Evolutionary conservation across 1,284 basidiomycete species (phyloP).

Genomic region (Tranzscheliella williamsii): DNA sequence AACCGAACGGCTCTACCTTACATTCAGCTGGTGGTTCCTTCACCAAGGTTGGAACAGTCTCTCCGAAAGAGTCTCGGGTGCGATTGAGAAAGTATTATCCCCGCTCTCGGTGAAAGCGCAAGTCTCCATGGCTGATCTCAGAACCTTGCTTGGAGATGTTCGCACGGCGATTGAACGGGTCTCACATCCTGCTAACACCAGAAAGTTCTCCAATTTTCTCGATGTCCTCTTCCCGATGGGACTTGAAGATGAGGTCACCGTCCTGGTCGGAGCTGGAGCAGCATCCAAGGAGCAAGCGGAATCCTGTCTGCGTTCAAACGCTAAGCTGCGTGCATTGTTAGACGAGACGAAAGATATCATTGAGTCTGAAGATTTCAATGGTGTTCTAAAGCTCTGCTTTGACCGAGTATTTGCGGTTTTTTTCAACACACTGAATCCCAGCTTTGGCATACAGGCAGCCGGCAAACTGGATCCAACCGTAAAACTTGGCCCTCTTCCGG

Average conservation of each 20-base stretch:
- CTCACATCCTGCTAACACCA: conserved; percentile 3
- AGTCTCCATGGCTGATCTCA: conserved; percentile 71
- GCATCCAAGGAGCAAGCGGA: conserved; percentile 11
- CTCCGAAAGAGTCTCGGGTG: conserved; percentile 71
- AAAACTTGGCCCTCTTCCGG: conserved; percentile 15
- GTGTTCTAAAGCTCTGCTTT: conserved; percentile 71
- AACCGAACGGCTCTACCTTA: conserved; percentile 77
- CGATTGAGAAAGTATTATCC: conserved; percentile 75
- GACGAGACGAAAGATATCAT: conserved; percentile 72
- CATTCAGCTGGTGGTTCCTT: conserved; percentile 86
- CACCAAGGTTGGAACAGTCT: conserved; percentile 86
- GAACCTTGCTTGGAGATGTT: conserved; percentile 48
- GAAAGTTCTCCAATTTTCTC: conserved; percentile 26
- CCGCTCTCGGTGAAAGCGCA: conserved; percentile 76
- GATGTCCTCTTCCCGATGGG: conserved; percentile 52
- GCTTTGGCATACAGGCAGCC: conserved; percentile 43
- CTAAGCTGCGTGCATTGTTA: conserved; percentile 70
- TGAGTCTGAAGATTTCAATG: conserved; percentile 71
- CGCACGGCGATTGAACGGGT: conserved; percentile 29
- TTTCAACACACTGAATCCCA: conserved; percentile 65
- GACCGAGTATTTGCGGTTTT: conserved; percentile 70
- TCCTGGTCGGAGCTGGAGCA: conserved; percentile 55
- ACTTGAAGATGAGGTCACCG: conserved; percentile 38
- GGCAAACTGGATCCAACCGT: conserved; percentile 14
- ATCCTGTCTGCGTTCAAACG: conserved; percentile 58